phyloP scores from a whole-genome alignment of 768 basidiomycete genomes.

The Termitomyces sp. region DNA sequence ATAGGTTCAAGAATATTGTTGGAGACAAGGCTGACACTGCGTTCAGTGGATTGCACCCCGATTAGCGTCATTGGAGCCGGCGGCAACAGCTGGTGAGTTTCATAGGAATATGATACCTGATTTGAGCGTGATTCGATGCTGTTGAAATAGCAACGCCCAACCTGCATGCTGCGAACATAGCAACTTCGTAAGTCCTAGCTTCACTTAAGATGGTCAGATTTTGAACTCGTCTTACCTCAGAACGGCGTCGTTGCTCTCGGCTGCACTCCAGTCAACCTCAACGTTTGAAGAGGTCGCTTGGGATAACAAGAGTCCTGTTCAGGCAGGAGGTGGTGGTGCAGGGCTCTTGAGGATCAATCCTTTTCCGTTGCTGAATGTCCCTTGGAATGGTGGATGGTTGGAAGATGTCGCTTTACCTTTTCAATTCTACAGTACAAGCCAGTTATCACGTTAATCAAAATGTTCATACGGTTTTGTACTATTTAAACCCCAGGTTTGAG shows the following conservation, averaged over 20 bases:
- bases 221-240: not conserved
- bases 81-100: slow-evolving; percentile 10
- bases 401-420: not conserved
- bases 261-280: slow-evolving; percentile 6
- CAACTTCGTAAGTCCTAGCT: slow-evolving; percentile 10
- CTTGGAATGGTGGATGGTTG: not conserved
- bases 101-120: not conserved
- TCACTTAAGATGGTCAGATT: not conserved
- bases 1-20: not conserved
- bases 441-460: not conserved
- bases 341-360: not conserved
- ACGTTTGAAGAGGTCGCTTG: not conserved
- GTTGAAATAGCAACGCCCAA: slow-evolving; percentile 6
- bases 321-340: not conserved
- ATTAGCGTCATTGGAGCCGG: slow-evolving; percentile 6
- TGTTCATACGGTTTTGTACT: not conserved
- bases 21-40: not conserved
- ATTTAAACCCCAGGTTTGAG: not conserved
- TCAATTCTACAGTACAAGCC: not conserved
- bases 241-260: slow-evolving; percentile 4
- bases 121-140: not conserved
- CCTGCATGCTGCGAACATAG: slow-evolving; percentile 16
- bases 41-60: slow-evolving; percentile 10
- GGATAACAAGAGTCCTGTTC: no score
- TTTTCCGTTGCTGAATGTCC: not conserved